phyloP scores from a whole-genome alignment of 129 eudicot species.

The Oenanthe sinensis region DNA sequence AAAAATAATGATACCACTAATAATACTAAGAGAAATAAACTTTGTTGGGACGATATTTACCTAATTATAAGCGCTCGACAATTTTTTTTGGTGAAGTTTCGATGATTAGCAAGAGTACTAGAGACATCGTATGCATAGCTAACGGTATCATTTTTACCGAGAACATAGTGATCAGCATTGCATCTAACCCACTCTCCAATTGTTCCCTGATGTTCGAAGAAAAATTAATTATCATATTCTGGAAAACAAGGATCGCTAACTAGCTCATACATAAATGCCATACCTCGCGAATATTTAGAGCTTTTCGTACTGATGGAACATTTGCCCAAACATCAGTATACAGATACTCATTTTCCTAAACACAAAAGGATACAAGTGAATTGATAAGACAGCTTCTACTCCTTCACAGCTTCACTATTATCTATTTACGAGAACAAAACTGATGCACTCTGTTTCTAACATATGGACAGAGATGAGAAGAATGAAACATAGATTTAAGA shows the following conservation, averaged over 20 bases:
- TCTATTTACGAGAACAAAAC: background rate
- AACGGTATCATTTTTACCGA: background rate
- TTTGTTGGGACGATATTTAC: background rate
- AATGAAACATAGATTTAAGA: no score
- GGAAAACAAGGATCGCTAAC: background rate
- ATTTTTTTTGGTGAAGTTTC: background rate
- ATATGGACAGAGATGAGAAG: no score
- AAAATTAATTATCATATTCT: background rate
- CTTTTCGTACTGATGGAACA: constrained; percentile 16
- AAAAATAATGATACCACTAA: background rate
- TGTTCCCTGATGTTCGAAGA: constrained; percentile 5
- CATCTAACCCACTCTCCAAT: constrained; percentile 2
- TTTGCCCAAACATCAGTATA: background rate
- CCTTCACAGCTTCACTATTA: no score
- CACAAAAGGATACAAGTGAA: background rate
- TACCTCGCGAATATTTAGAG: constrained; percentile 22
- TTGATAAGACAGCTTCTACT: background rate
- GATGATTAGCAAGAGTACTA: background rate
- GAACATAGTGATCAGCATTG: background rate
- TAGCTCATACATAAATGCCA: background rate
- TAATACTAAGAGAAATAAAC: background rate
- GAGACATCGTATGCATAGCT: background rate
- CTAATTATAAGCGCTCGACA: background rate
- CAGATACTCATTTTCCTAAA: background rate
- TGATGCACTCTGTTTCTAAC: background rate